Percentiles rank a stretch among this genome's conserved stretches.
These are phyloP conservation scores for Penicillium sp. DNA, from an alignment of 2,329 filamentous ascomycete genomes.

Conservation along the genomic window DNA sequence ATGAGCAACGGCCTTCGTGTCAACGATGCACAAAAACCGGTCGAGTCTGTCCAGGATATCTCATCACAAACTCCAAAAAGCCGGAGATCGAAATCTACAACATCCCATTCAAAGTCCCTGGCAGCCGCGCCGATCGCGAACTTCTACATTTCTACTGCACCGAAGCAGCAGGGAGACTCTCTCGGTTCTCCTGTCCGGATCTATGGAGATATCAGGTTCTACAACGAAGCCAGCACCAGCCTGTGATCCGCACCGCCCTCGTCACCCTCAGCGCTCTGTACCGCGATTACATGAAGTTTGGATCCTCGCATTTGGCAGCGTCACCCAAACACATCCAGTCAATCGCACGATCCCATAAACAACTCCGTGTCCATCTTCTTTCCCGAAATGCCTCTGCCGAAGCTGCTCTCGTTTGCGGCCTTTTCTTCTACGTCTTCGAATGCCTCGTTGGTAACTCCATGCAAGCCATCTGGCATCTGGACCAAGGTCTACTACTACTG, in stretches of 20 bases:
- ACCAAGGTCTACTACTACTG: slow-evolving; percentile 21
- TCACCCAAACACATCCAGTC: slow-evolving; percentile 7
- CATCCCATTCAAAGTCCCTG: slow-evolving; percentile 23
- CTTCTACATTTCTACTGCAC: slow-evolving; percentile 22
- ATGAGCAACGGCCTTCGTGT: slow-evolving; percentile 23
- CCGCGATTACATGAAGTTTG: slow-evolving; percentile 8
- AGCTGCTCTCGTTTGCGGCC: slow-evolving; percentile 23
- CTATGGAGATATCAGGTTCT: slow-evolving; percentile 19
- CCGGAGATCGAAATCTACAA: slow-evolving; percentile 14
- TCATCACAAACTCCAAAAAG: neutral
- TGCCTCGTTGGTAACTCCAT: slow-evolving; percentile 19
- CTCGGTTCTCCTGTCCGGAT: slow-evolving; percentile 11
- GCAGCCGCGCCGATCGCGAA: slow-evolving; percentile 21
- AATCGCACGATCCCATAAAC: slow-evolving; percentile 23
- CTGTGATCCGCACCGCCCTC: slow-evolving; percentile 20
- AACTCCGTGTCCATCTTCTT: slow-evolving; percentile 19
- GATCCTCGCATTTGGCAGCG: neutral
- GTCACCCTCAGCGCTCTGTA: slow-evolving; percentile 20
- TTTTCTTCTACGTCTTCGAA: slow-evolving; percentile 25
- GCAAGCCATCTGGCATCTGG: slow-evolving; percentile 23
- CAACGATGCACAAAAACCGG: slow-evolving; percentile 20
- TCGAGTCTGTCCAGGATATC: slow-evolving; percentile 22
- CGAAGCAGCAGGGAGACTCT: slow-evolving; percentile 14
- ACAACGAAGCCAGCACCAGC: slow-evolving; percentile 19
- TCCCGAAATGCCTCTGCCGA: slow-evolving; percentile 14